Conservation (phyloP, 441 rosid genomes). For the Hura crepitans region DNA sequence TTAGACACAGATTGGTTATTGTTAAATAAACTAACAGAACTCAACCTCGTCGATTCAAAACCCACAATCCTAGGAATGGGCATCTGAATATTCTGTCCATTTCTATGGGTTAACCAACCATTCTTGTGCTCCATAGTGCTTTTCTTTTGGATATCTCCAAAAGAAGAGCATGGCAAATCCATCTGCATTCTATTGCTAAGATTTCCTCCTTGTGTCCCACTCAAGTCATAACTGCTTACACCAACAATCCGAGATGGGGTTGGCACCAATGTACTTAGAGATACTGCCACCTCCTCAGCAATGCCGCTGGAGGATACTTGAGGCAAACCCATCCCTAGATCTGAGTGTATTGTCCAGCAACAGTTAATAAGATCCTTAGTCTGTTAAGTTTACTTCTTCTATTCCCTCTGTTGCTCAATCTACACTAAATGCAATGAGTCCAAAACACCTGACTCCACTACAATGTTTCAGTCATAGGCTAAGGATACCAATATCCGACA, state of each 20-base stretch:
- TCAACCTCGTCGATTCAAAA: slow-evolving; percentile 37
- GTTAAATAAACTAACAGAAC: slow-evolving; percentile 26
- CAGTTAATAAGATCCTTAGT: slow-evolving; percentile 12
- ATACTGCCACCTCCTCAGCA: slow-evolving; percentile 46
- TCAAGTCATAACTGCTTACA: slow-evolving; percentile 34
- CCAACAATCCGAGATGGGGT: slow-evolving; percentile 26
- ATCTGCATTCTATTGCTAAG: slow-evolving; percentile 31
- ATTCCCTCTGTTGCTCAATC: slow-evolving; percentile 13
- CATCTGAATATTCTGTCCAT: slow-evolving; percentile 31
- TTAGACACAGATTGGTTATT: slow-evolving; percentile 34
- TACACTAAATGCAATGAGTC: slow-evolving; percentile 15
- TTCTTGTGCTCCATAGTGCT: slow-evolving; percentile 29
- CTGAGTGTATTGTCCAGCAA: slow-evolving; percentile 9
- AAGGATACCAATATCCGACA: slow-evolving; percentile 14
- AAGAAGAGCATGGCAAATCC: slow-evolving; percentile 37
- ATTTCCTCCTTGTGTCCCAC: slow-evolving; percentile 35
- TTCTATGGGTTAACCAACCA: slow-evolving; percentile 33
- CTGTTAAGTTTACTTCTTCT: slow-evolving; percentile 12
- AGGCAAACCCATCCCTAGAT: slow-evolving; percentile 45
- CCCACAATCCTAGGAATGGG: slow-evolving; percentile 45
- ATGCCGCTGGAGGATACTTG: slow-evolving; percentile 39
- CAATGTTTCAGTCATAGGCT: slow-evolving; percentile 1
- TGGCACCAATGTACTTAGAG: slow-evolving; percentile 41
- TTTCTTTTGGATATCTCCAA: slow-evolving; percentile 39
- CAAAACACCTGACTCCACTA: slow-evolving; percentile 16